Percentiles rank a stretch among this genome's conserved stretches.
Conservation (phyloP, 2,329 filamentous ascomycete species). For the Metarhizium brunneum region DNA sequence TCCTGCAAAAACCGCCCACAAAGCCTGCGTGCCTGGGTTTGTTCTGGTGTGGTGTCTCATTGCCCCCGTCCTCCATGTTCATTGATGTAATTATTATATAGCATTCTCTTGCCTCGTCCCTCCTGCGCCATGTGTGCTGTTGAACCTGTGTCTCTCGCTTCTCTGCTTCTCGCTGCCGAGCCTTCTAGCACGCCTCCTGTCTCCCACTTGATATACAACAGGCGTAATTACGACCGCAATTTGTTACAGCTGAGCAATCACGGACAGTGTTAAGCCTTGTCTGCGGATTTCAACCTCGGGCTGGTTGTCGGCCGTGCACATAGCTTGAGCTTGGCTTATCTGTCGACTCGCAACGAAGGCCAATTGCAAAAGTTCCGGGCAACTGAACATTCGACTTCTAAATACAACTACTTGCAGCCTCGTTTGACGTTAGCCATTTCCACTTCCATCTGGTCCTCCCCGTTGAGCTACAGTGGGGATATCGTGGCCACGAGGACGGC, state of each 20-base stretch:
- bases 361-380: not conserved
- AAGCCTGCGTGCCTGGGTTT: not conserved
- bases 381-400: too few species aligned
- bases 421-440: not conserved
- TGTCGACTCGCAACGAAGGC: not conserved
- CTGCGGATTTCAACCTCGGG: too few species aligned
- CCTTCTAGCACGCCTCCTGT: too few species aligned
- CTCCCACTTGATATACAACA: not conserved
- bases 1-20: not conserved
- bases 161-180: not conserved
- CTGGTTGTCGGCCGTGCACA: not conserved
- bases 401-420: too few species aligned
- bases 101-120: not conserved
- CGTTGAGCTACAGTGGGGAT: not conserved
- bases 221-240: too few species aligned
- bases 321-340: not conserved
- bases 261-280: not conserved
- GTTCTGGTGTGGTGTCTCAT: not conserved
- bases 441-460: not conserved
- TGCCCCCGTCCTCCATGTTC: not conserved
- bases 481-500: constrained; percentile 1
- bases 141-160: not conserved
- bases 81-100: not conserved
- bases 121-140: not conserved
- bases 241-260: too few species aligned